Conservation (phyloP, 192 early-diverging fungal species). For the Lobosporangium transversale region DNA sequence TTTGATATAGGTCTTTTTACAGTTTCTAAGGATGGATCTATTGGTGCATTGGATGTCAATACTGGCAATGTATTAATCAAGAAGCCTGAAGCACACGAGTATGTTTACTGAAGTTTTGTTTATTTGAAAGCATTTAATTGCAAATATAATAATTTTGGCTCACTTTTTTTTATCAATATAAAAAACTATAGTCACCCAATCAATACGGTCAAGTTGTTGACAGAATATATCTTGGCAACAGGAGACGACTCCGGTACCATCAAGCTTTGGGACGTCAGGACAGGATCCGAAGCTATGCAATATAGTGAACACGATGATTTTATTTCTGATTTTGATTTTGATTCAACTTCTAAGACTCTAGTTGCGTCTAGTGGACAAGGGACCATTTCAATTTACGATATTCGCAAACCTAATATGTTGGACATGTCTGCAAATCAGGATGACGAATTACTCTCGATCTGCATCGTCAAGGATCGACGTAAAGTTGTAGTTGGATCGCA, state of each 20-base stretch:
- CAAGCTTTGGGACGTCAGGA: constrained; percentile 94
- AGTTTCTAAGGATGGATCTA: constrained; percentile 87
- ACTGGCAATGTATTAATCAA: constrained; percentile 78
- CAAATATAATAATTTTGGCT: not conserved
- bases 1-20: constrained; percentile 69
- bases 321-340: constrained; percentile 87
- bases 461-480: constrained; percentile 74
- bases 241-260: constrained; percentile 94
- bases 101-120: constrained; percentile 35
- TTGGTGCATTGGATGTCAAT: constrained; percentile 79
- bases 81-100: constrained; percentile 88
- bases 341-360: constrained; percentile 76
- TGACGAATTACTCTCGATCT: constrained; percentile 91
- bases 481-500: constrained; percentile 94
- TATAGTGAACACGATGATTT: constrained; percentile 93
- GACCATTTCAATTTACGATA: constrained; percentile 89
- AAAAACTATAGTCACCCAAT: constrained; percentile 70
- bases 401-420: constrained; percentile 85
- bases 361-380: constrained; percentile 89
- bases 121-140: not conserved
- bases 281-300: constrained; percentile 76
- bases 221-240: constrained; percentile 84
- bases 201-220: constrained; percentile 77
- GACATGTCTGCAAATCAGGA: constrained; percentile 95
- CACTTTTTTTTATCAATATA: not conserved